Percentiles rank a stretch among this genome's conserved stretches.
Conservation (phyloP, 139 green algal species). For the Chlamydomonas sphaeroides region DNA sequence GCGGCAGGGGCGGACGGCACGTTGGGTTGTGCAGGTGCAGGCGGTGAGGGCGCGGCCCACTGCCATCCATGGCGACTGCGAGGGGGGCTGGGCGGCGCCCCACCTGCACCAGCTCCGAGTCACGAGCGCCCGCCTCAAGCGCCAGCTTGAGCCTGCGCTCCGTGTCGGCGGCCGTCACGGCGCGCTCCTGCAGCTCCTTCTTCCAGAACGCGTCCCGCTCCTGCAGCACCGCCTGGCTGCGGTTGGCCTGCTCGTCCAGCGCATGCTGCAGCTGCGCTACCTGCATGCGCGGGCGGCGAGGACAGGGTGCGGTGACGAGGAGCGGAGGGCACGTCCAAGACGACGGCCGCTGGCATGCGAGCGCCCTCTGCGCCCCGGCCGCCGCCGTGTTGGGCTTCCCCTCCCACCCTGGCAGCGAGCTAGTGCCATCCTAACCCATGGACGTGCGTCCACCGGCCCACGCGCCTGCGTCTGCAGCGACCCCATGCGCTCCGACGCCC, state of each 20-base stretch:
- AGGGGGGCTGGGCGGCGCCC: too few relatives aligned
- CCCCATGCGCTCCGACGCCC: neutral
- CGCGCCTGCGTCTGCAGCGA: constrained; percentile 27
- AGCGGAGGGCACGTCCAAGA: too few relatives aligned
- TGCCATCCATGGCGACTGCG: too few relatives aligned
- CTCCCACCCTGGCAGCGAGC: too few relatives aligned
- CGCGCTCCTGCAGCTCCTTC: constrained; percentile 37
- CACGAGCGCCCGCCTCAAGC: constrained; percentile 1
- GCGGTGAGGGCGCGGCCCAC: too few relatives aligned
- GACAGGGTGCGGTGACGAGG: too few relatives aligned
- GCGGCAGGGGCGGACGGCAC: neutral
- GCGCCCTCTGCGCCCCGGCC: too few relatives aligned
- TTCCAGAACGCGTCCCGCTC: constrained; percentile 55
- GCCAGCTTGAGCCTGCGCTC: constrained; percentile 9
- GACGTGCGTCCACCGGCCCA: too few relatives aligned
- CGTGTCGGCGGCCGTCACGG: neutral
- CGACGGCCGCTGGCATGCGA: too few relatives aligned
- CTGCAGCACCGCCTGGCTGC: constrained; percentile 19
- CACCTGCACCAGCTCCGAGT: constrained; percentile 31
- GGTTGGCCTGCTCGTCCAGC: constrained; percentile 28
- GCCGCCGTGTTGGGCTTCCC: too few relatives aligned
- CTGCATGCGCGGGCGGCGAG: neutral
- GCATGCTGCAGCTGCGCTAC: constrained; percentile 20
- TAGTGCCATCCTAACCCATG: too few relatives aligned
- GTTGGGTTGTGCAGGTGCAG: too few relatives aligned